Conservation (phyloP, 1,284 basidiomycete species). For the Trichosporon sp. region DNA sequence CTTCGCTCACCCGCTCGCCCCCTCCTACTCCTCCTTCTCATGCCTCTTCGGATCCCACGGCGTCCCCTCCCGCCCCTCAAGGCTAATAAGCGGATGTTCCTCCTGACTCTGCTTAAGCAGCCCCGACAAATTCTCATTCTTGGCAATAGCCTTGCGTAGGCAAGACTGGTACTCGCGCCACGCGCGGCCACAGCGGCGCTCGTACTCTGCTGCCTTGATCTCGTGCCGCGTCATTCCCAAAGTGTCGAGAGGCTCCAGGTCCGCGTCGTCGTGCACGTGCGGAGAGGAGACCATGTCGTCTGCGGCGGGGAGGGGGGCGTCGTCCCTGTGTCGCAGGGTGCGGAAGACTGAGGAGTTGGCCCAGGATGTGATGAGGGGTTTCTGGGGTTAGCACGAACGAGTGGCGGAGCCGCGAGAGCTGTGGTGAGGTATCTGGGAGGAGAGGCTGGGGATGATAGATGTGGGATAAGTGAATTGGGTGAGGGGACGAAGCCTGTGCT, state of each 20-base stretch:
- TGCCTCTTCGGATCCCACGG: conserved; percentile 34
- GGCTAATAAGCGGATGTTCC: conserved; percentile 62
- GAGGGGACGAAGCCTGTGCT: too few species aligned
- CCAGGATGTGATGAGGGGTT: conserved; percentile 26
- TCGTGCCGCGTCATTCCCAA: conserved; percentile 38
- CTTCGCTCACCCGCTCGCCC: not conserved
- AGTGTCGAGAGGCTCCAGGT: conserved; percentile 28
- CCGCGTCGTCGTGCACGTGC: conserved; percentile 13
- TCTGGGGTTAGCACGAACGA: not conserved
- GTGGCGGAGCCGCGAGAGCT: too few species aligned
- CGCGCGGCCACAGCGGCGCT: conserved; percentile 69
- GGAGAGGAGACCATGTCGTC: conserved; percentile 19
- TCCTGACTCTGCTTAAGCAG: conserved; percentile 71
- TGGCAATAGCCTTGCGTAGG: conserved; percentile 75
- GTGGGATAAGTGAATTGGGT: too few species aligned
- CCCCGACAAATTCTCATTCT: conserved; percentile 63
- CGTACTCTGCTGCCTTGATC: conserved; percentile 66
- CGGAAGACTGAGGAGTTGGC: conserved; percentile 22
- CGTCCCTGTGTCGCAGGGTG: conserved; percentile 5
- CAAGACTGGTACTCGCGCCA: conserved; percentile 76
- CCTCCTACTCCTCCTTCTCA: not conserved
- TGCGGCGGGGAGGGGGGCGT: not conserved
- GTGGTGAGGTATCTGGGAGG: too few species aligned
- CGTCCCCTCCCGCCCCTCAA: conserved; percentile 37
- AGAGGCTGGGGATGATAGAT: too few species aligned